These are phyloP conservation scores for Thermochaetoides thermophila DNA, from an alignment of 495 filamentous ascomycete species.

Conservation along the genomic window DNA sequence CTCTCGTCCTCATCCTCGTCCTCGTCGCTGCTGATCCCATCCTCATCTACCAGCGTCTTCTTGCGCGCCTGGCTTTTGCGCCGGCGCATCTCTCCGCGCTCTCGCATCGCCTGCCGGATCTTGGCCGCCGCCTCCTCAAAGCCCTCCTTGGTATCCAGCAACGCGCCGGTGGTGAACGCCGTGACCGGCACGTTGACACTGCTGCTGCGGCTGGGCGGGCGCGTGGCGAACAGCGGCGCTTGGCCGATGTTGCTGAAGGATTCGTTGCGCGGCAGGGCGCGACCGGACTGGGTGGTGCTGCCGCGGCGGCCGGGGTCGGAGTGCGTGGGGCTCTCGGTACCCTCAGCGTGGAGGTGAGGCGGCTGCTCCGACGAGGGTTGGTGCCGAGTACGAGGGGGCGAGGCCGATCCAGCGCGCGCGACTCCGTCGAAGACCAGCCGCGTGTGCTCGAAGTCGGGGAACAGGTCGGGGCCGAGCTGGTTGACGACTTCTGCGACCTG, in stretches of 20 bases:
- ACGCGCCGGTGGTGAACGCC: conserved; percentile 56
- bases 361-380: conserved; percentile 6
- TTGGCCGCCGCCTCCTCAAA: conserved; percentile 73
- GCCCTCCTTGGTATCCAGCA: conserved; percentile 53
- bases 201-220: conserved; percentile 57
- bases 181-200: conserved; percentile 59
- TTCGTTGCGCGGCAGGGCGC: conserved; percentile 68
- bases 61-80: conserved; percentile 49
- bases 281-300: conserved; percentile 30
- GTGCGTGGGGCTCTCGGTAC: conserved; percentile 17
- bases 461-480: conserved; percentile 87
- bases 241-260: conserved; percentile 77
- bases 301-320: conserved; percentile 16
- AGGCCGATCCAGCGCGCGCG: conserved; percentile 9
- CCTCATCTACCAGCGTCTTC: conserved; percentile 15
- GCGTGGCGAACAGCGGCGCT: conserved; percentile 77
- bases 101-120: conserved; percentile 78
- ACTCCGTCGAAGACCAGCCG: conserved; percentile 50
- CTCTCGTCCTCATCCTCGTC: conserved; percentile 20
- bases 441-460: conserved; percentile 80
- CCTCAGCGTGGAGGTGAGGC: conserved; percentile 1
- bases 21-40: conserved; percentile 2
- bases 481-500: conserved; percentile 89
- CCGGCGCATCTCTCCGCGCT: conserved; percentile 59
- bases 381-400: conserved; percentile 5